Base-by-base conservation (phyloP, 1,139 yeast genomes). In the Saccharomycopsis hybrid region DNA sequence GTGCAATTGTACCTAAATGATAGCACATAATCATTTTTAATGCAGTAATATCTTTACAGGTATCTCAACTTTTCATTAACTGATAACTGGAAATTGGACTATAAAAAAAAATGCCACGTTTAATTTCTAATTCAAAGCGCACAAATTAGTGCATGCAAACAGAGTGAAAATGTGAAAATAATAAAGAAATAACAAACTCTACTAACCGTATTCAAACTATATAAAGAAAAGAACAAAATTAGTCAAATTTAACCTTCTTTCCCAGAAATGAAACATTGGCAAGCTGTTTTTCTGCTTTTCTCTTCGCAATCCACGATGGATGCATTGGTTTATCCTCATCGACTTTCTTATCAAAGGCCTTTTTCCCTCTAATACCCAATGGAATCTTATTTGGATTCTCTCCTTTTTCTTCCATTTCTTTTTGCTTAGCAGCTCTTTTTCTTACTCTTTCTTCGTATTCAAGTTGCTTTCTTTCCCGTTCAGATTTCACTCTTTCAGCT, bases 241-340 rank as follows among this genome's bases (percentile, higher is more conserved):
- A 48, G 28, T 46, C 52, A 39, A 52, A 52, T 38, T 52, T 52
- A 60, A 85, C 77, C 71, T 90, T 92, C 69, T 87, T 90, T 63
- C 97, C 98, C 47, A 73, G 67, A 62, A 89, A 89, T 60, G 83
- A 80, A 47, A 76, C 80, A 53, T 78, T 78, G 65, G 78, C 77
- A 55, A 72, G 64, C 58, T 80, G 77, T 62, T 83, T 82, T 66
- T 86, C 85, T 50, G 85, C 86, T 54, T 72, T 64, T 65, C 74
- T 76, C 68, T 83, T 84, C 24, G 98, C 98, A 59, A 80, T 82
- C 98, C 98, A 92, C 2, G 98, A 92, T 18, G 98, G 98, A 76
- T 92, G 98, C 53, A 87, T 63, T 18, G 70, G 64, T 36, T 54
- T 57, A 11, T 50, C 53, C 39, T 41, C 44, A n/a, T 54, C 57